Conservation (phyloP, 202 grass and related monocot genomes). For the Bolboschoenoplectus hybrid region DNA sequence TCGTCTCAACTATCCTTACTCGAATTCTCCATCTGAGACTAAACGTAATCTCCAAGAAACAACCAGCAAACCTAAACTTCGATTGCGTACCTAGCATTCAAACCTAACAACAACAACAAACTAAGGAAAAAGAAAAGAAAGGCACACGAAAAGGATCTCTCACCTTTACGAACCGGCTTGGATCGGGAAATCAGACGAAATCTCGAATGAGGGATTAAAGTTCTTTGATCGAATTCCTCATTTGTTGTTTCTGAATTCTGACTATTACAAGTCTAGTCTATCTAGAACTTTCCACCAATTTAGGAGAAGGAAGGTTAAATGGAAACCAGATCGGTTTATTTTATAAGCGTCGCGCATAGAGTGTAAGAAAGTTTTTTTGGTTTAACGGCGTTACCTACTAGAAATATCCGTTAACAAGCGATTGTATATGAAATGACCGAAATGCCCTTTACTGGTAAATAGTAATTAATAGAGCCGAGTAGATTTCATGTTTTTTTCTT, state of each 20-base stretch:
- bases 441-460: slow-evolving; percentile 10
- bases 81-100: background rate
- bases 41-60: slow-evolving; percentile 14
- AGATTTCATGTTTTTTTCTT: slow-evolving; percentile 20
- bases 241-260: slow-evolving; percentile 1
- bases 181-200: background rate
- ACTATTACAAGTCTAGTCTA: background rate
- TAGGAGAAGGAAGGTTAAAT: background rate
- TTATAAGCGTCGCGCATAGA: slow-evolving; percentile 13
- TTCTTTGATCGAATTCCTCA: slow-evolving; percentile 8
- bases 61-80: background rate
- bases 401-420: background rate
- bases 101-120: too few species aligned
- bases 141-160: background rate
- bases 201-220: background rate
- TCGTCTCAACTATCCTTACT: background rate
- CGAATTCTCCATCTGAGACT: background rate
- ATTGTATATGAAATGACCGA: slow-evolving; percentile 15
- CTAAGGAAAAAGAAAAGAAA: background rate
- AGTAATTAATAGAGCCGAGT: background rate
- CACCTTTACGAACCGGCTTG: background rate
- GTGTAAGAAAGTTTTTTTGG: background rate
- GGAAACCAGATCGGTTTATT: background rate
- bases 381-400: slow-evolving; percentile 29
- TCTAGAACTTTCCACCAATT: slow-evolving; percentile 25